These are phyloP conservation scores for Zanthoxylum bungeanum DNA, from an alignment of 345 rosid species.

Conservation along the genomic window DNA sequence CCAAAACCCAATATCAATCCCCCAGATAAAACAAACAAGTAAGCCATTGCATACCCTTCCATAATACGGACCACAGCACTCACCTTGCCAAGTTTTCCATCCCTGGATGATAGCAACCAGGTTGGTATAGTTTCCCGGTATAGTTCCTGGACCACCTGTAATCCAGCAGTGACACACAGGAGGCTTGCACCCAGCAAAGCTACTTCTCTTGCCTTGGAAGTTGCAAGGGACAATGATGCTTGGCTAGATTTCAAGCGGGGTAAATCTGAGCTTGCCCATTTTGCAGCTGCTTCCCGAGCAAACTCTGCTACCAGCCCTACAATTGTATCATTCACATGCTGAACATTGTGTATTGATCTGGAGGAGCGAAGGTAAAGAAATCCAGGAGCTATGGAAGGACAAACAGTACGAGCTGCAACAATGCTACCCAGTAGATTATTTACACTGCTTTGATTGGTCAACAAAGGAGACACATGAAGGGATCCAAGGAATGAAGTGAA, in stretches of 20 bases:
- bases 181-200: constrained; percentile 63
- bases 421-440: constrained; percentile 44
- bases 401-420: constrained; percentile 24
- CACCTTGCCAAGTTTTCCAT: constrained; percentile 26
- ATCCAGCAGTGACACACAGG: constrained; percentile 44
- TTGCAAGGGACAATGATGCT: constrained; percentile 40
- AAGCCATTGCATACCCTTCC: constrained; percentile 63
- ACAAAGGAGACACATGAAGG: constrained; percentile 22
- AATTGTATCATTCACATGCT: constrained; percentile 36
- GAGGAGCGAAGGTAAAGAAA: constrained; percentile 56
- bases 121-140: constrained; percentile 51
- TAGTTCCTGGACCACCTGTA: constrained; percentile 41
- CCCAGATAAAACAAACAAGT: constrained; percentile 38
- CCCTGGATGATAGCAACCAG: constrained; percentile 45
- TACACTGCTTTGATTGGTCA: constrained; percentile 35
- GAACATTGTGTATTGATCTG: constrained; percentile 38
- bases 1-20: constrained; percentile 40
- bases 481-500: constrained; percentile 54
- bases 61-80: constrained; percentile 31
- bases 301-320: constrained; percentile 46
- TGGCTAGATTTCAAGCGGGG: constrained; percentile 40
- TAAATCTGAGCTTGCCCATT: constrained; percentile 24
- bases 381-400: constrained; percentile 47
- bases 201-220: constrained; percentile 47
- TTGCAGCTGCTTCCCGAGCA: constrained; percentile 36